Evolutionary conservation across 2,329 filamentous ascomycete species (phyloP), one percentile per base, ranked within the genome.

Genomic region (Colletotrichum salicis): DNA sequence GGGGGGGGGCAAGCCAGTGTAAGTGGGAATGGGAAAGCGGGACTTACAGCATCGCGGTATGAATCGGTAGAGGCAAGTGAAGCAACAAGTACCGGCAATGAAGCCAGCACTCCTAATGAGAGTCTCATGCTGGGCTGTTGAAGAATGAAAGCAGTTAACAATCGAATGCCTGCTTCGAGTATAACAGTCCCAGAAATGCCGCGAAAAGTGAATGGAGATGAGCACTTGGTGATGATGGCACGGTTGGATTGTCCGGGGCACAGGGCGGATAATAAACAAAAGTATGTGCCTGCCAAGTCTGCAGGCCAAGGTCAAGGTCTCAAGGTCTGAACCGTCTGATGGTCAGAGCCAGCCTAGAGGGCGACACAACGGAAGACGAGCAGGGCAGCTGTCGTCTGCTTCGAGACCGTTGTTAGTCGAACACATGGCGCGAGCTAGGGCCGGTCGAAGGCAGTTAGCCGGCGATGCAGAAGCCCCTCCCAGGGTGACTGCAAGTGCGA

Each of bases 1-100:
- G 24, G 24, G 24, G 24, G 58, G 54, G 19, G 22, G 31, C 55
- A 45, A 19, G 35, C 41, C 51, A 55, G 35, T 45, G 12, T 19
- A 45, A 58, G 35, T 22, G 11, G 29, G 15, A 35, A 35, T 11
- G 33, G 15, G 27, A 10, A 29, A 48, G 5, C 22, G 29, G 6
- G 13, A 73, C 72, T 70, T 60, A 74, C 72, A 37, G 63, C 73
- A 62, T 74, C 73, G 22, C 72, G 73, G 59, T 59, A 69, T 4
- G 73, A 74, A 35, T 74, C 73, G 27, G 73, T 74, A 10, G 71
- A 29, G 22, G 73, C 73, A 11, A 74, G 51, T 19, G 73, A 70
- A 29, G 55, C 62, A 52, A 74, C 73, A 19, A 74, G 71, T 33
- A 56, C 73, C 29, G 73, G 73, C 71, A 74, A 55, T 2, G 67